These are phyloP conservation scores for Endocarpon pusillum DNA, from an alignment of 495 filamentous ascomycete genomes.

Conservation along the genomic window DNA sequence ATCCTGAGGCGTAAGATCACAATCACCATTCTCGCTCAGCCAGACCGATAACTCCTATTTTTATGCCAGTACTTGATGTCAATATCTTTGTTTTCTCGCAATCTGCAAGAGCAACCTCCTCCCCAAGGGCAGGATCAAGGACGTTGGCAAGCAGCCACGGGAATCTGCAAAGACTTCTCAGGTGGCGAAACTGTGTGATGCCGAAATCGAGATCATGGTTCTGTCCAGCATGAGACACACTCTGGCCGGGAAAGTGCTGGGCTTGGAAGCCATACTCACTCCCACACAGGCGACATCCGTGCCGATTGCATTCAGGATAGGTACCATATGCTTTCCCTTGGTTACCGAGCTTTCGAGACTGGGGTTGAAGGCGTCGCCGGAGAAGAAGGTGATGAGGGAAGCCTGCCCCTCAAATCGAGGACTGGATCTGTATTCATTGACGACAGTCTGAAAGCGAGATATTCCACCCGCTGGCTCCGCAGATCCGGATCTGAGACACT, in stretches of 20 bases:
- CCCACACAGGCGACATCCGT: conserved; percentile 67
- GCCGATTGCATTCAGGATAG: conserved; percentile 60
- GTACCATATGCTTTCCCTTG: conserved; percentile 80
- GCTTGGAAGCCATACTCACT: conserved; percentile 28
- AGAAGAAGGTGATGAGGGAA: conserved; percentile 63
- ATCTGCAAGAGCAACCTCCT: conserved; percentile 48
- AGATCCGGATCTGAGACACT: conserved; percentile 32
- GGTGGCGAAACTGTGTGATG: conserved; percentile 56
- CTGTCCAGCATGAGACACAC: conserved; percentile 12
- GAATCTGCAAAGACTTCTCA: conserved; percentile 59
- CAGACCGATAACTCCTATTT: conserved; percentile 69
- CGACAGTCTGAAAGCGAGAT: conserved; percentile 60
- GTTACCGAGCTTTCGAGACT: conserved; percentile 73
- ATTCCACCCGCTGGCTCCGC: conserved; percentile 68
- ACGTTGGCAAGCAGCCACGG: conserved; percentile 85
- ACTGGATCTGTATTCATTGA: conserved; percentile 50
- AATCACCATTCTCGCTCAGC: conserved; percentile 57
- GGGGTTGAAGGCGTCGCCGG: conserved; percentile 84
- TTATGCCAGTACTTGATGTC: conserved; percentile 64
- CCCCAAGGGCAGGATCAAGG: conserved; percentile 58
- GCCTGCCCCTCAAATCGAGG: conserved; percentile 41
- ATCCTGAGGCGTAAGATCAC: conserved; percentile 2
- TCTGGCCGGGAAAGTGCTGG: not conserved
- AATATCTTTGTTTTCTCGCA: conserved; percentile 54
- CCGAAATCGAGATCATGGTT: conserved; percentile 94